Evolutionary conservation across 1,284 basidiomycete genomes (phyloP).

Genomic region (Ustilago nuda): DNA sequence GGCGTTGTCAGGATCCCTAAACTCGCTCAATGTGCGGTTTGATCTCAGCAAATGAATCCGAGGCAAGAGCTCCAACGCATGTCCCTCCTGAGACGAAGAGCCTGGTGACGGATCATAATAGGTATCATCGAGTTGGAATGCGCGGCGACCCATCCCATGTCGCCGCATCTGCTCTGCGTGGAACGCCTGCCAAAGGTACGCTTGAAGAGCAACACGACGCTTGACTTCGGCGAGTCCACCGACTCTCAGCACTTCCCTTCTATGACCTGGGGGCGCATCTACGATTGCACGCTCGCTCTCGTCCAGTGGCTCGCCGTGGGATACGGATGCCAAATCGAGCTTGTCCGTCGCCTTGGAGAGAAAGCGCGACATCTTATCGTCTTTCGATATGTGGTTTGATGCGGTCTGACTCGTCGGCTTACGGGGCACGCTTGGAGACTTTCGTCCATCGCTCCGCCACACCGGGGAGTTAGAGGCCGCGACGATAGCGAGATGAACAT

Average conservation of each 20-base stretch:
- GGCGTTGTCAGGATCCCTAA: conserved; percentile 51
- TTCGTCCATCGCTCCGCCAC: conserved; percentile 24
- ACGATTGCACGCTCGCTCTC: conserved; percentile 31
- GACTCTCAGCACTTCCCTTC: conserved; percentile 20
- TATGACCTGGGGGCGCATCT: conserved; percentile 31
- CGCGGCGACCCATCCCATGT: conserved; percentile 45
- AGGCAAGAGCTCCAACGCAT: conserved; percentile 32
- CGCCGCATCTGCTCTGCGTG: conserved; percentile 58
- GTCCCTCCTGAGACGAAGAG: not conserved
- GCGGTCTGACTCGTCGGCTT: conserved; percentile 1
- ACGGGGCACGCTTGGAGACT: conserved; percentile 11
- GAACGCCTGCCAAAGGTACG: conserved; percentile 58
- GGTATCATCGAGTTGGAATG: conserved; percentile 52
- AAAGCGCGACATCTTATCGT: conserved; percentile 24
- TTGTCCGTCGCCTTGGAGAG: conserved; percentile 28
- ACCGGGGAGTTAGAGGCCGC: conserved; percentile 42
- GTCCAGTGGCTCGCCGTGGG: not conserved
- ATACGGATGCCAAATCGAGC: conserved; percentile 9
- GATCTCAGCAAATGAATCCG: conserved; percentile 47
- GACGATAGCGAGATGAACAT: conserved; percentile 45
- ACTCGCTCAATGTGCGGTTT: conserved; percentile 35
- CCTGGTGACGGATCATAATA: conserved; percentile 6
- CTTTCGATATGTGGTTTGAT: not conserved
- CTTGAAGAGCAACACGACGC: conserved; percentile 48
- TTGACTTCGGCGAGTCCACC: conserved; percentile 44